Conservation (phyloP, 345 rosid species). For the Lumnitzera littorea region DNA sequence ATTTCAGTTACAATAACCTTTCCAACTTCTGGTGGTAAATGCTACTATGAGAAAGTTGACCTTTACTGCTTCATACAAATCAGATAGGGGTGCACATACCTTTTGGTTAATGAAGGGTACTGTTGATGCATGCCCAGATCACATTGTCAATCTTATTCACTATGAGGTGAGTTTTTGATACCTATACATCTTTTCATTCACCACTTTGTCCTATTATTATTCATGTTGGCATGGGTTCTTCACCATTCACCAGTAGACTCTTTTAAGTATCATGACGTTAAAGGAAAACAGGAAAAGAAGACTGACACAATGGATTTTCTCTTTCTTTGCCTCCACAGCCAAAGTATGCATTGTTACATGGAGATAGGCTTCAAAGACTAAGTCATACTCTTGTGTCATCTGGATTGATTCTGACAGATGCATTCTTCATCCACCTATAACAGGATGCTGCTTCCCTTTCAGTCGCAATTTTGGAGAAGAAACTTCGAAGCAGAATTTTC, state of each 20-base stretch:
- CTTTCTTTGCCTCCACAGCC: no score
- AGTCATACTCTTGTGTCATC: no score
- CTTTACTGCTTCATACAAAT: conserved; percentile 63
- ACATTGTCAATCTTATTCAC: conserved; percentile 86
- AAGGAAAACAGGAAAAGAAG: no score
- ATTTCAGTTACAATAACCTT: background rate
- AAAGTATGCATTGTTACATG: no score
- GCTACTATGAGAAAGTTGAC: background rate
- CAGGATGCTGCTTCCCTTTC: conserved; percentile 96
- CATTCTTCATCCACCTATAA: background rate
- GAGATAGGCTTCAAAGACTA: no score
- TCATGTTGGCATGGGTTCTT: no score
- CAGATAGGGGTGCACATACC: conserved; percentile 83
- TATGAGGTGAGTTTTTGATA: conserved; percentile 53
- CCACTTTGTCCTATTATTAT: no score
- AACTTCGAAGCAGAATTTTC: conserved; percentile 52
- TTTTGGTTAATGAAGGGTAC: conserved; percentile 81
- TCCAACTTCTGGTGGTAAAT: background rate
- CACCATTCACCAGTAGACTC: no score
- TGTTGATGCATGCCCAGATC: conserved; percentile 72
- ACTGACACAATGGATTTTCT: no score
- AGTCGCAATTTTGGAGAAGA: conserved; percentile 73
- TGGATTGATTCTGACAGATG: background rate
- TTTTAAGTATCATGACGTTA: no score
- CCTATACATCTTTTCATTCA: background rate